Evolutionary conservation across 1,284 basidiomycete species (phyloP).

Genomic region (Malassezia dermatis): DNA sequence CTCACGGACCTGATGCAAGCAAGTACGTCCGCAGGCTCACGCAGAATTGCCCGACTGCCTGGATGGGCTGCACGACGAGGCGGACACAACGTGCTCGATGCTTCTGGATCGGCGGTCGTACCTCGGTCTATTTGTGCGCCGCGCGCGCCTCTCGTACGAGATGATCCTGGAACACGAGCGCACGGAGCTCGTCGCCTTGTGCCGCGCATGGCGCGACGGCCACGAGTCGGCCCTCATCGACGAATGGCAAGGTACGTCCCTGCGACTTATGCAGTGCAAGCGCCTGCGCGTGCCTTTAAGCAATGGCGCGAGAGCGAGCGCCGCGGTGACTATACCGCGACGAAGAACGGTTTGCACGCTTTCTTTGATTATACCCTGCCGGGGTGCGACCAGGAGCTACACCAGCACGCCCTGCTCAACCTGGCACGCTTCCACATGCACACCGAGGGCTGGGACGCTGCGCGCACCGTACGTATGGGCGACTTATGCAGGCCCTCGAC

Average conservation of each 20-base stretch:
- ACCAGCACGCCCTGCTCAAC: constrained; percentile 18
- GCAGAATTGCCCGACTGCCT: constrained; percentile 13
- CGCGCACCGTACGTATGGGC: constrained; percentile 5
- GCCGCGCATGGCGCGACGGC: constrained; percentile 11
- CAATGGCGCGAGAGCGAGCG: constrained; percentile 8
- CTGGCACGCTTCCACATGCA: constrained; percentile 10
- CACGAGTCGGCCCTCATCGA: neutral
- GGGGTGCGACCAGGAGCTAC: constrained; percentile 17
- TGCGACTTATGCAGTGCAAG: neutral
- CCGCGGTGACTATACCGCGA: constrained; percentile 9
- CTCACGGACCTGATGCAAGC: constrained; percentile 7
- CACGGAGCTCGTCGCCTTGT: neutral
- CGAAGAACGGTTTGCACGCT: constrained; percentile 8
- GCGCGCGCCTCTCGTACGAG: constrained; percentile 12
- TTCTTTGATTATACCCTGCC: constrained; percentile 18
- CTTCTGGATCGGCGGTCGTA: constrained; percentile 14
- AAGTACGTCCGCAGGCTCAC: neutral
- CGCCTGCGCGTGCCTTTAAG: constrained; percentile 3
- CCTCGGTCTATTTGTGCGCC: constrained; percentile 12
- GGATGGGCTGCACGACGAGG: neutral
- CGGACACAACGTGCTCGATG: neutral
- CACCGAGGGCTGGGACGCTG: constrained; percentile 3
- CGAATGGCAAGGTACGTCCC: constrained; percentile 6
- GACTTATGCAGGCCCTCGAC: constrained; percentile 7
- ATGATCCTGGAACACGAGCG: constrained; percentile 15